These are phyloP conservation scores for Tetragonia tetragonoides DNA, from an alignment of 148 eudicot genomes.

Conservation along the genomic window DNA sequence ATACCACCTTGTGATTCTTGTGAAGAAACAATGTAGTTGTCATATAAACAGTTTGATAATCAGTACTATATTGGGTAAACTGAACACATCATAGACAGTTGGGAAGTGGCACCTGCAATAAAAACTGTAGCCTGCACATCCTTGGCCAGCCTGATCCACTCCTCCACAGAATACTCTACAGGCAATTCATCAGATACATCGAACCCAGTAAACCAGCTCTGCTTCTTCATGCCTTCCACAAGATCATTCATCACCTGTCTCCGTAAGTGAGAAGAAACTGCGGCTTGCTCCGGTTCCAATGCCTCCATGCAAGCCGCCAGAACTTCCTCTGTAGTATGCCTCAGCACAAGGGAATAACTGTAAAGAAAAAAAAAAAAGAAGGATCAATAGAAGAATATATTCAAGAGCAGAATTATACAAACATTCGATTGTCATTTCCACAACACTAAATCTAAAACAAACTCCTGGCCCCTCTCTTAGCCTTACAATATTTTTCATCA, in stretches of 20 bases:
- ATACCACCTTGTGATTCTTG: not conserved
- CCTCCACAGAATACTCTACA: conserved; percentile 45
- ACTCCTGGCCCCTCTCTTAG: not conserved
- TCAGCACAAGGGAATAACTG: conserved; percentile 85
- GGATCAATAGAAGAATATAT: not conserved
- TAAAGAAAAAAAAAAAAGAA: conserved; percentile 12
- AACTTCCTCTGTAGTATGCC: conserved; percentile 94
- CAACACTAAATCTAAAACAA: not conserved
- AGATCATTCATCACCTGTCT: conserved; percentile 72
- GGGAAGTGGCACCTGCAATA: conserved; percentile 65
- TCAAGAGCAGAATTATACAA: not conserved
- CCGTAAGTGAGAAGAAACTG: conserved; percentile 60
- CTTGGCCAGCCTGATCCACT: conserved; percentile 79
- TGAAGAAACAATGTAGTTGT: not conserved
- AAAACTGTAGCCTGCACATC: conserved; percentile 74
- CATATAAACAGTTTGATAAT: not conserved
- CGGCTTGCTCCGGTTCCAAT: conserved; percentile 64
- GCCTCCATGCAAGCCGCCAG: conserved; percentile 77
- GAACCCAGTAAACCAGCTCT: conserved; percentile 73
- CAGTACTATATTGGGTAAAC: not conserved
- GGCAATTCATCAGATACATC: conserved; percentile 78
- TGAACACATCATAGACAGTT: not conserved
- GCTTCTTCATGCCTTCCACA: conserved; percentile 52
- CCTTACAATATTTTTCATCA: not conserved
- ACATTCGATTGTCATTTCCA: not conserved